These are phyloP conservation scores for Metschnikowia aberdeeniae DNA, from an alignment of 805 yeast species.

Conservation along the genomic window DNA sequence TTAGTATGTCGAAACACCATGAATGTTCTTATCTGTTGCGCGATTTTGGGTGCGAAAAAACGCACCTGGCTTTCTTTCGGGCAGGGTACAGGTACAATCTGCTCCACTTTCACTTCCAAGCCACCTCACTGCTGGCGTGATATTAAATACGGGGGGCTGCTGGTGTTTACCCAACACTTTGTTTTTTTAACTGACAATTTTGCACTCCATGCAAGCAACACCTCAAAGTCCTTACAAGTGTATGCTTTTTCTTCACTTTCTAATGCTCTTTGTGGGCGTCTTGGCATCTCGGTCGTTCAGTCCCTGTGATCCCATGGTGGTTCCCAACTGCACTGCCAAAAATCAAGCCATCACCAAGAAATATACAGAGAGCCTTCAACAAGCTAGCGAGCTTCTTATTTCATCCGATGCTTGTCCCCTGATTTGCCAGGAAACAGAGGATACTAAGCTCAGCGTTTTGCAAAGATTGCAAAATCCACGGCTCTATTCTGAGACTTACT, in stretches of 20 bases:
- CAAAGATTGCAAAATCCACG: constrained; percentile 29
- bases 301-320: constrained; percentile 27
- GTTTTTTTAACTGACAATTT: no score
- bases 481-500: constrained; percentile 25
- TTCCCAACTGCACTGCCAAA: constrained; percentile 22
- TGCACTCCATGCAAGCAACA: background rate
- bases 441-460: constrained; percentile 10
- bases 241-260: background rate
- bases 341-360: constrained; percentile 23
- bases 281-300: background rate
- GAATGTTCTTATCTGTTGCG: background rate
- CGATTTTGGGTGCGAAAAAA: background rate
- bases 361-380: constrained; percentile 5
- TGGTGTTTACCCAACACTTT: no score
- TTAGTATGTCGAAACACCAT: no score
- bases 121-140: background rate
- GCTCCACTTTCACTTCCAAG: background rate
- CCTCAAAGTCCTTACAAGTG: background rate
- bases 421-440: constrained; percentile 7
- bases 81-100: background rate
- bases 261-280: background rate
- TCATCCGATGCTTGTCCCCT: constrained; percentile 10
- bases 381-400: constrained; percentile 12
- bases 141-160: background rate
- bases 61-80: background rate